Evolutionary conservation across 192 early-diverging fungal species (phyloP).

Genomic region (Linnemannia elongata): DNA sequence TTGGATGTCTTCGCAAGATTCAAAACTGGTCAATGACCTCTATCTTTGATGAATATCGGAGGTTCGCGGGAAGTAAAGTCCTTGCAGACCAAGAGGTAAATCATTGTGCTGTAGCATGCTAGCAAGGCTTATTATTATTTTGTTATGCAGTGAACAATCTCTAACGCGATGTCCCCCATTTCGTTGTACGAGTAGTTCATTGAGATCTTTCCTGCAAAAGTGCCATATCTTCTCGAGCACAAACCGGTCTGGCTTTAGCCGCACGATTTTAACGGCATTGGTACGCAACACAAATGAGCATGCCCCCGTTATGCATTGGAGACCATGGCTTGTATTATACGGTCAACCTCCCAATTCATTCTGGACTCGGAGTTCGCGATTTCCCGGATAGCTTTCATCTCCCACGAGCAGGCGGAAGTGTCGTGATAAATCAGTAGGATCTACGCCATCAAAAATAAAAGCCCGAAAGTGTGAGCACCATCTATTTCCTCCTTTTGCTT

Average conservation of each 20-base stretch:
- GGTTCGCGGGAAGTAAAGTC: constrained; percentile 93
- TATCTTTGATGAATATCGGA: constrained; percentile 97
- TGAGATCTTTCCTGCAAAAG: constrained; percentile 65
- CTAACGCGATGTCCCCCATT: neutral
- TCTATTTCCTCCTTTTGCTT: neutral
- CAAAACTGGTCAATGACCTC: constrained; percentile 97
- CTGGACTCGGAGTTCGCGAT: no score
- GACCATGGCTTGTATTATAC: no score
- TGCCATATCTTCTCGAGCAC: constrained; percentile 59
- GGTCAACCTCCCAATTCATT: no score
- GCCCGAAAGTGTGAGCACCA: neutral
- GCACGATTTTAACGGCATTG: no score
- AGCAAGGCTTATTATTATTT: neutral
- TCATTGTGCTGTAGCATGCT: neutral
- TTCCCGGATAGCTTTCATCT: no score
- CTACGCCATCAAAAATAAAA: neutral
- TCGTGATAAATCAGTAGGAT: no score
- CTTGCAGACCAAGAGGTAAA: constrained; percentile 94
- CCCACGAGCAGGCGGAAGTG: no score
- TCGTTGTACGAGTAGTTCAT: constrained; percentile 59
- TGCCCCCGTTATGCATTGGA: no score
- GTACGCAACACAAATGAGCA: no score
- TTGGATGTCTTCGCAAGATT: constrained; percentile 93
- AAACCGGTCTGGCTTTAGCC: constrained; percentile 64
- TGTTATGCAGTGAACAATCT: neutral